Conservation (phyloP, 2,329 filamentous ascomycete genomes). For the Didymella glomerata region DNA sequence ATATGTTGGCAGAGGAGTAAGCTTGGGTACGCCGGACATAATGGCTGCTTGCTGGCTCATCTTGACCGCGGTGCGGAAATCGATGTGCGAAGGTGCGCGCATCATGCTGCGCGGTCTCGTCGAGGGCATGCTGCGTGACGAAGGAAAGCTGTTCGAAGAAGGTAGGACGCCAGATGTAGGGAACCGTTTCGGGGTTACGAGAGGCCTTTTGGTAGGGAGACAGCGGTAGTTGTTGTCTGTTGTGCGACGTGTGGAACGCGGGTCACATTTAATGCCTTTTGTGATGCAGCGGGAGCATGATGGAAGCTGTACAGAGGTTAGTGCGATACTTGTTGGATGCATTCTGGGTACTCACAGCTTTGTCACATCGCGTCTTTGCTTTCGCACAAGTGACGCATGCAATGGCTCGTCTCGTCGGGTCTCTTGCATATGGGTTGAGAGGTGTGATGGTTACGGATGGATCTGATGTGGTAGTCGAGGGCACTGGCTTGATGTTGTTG, state of each 20-base stretch:
- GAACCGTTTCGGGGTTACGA: conserved; percentile 38
- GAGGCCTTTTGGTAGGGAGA: conserved; percentile 36
- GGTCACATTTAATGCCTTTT: conserved; percentile 49
- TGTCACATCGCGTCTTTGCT: conserved; percentile 52
- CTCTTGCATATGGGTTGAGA: conserved; percentile 42
- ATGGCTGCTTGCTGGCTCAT: conserved; percentile 34
- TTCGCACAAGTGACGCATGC: conserved; percentile 52
- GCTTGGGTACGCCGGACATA: conserved; percentile 37
- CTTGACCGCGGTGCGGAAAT: conserved; percentile 40
- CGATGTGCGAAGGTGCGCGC: conserved; percentile 40
- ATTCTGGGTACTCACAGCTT: conserved; percentile 35
- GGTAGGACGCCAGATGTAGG: conserved; percentile 35
- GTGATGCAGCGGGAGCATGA: conserved; percentile 48
- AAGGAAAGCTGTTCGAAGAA: conserved; percentile 27
- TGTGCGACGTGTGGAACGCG: conserved; percentile 49
- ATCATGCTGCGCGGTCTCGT: conserved; percentile 31
- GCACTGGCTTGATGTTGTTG: conserved; percentile 24
- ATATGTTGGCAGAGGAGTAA: conserved; percentile 42
- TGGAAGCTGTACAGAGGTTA: conserved; percentile 35
- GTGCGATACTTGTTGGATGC: background rate
- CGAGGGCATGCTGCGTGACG: conserved; percentile 36
- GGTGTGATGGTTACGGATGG: conserved; percentile 9
- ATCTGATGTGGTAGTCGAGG: conserved; percentile 25
- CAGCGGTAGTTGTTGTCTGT: conserved; percentile 46
- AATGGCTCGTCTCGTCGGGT: conserved; percentile 48